A percentile compares a stretch with the other conserved stretches of the same genome.
Conservation (phyloP, 225 moss, liverwort and hornwort species). For the Marchantia paleacea region DNA sequence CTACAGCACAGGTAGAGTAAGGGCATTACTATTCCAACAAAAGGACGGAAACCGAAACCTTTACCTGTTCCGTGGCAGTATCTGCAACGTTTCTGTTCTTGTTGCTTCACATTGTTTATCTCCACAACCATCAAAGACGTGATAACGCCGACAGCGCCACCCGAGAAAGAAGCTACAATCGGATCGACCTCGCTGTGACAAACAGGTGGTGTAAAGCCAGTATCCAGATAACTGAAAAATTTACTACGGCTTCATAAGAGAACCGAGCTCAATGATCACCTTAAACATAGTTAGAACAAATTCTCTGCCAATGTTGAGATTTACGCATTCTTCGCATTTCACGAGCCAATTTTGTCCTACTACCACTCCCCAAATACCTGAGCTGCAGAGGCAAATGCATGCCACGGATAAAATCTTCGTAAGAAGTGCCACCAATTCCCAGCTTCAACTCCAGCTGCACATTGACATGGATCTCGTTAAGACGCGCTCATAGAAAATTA, state of each 20-base stretch:
- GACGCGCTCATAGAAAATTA: background rate
- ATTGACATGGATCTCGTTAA: background rate
- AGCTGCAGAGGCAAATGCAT: conserved; percentile 91
- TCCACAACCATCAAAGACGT: conserved; percentile 94
- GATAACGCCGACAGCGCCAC: conserved; percentile 94
- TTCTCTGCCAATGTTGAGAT: background rate
- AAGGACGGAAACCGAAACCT: background rate
- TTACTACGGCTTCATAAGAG: background rate
- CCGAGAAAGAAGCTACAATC: conserved; percentile 95
- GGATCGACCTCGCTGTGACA: conserved; percentile 83
- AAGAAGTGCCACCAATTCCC: conserved; percentile 93
- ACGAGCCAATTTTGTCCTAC: background rate
- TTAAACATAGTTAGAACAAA: background rate
- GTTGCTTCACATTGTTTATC: conserved; percentile 93
- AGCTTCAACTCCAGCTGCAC: conserved; percentile 80
- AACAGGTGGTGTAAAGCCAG: background rate
- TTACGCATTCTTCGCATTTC: background rate
- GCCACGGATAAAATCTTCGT: conserved; percentile 76
- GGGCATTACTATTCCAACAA: background rate
- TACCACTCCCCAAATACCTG: conserved; percentile 38
- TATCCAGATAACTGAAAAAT: background rate
- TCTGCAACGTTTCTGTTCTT: conserved; percentile 88
- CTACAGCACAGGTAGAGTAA: background rate
- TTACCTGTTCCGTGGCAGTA: conserved; percentile 95
- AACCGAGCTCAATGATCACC: background rate